Percentiles rank a stretch among this genome's conserved stretches.
These are phyloP conservation scores for Apodospora peruviana DNA, from an alignment of 495 filamentous ascomycete species.

Conservation along the genomic window DNA sequence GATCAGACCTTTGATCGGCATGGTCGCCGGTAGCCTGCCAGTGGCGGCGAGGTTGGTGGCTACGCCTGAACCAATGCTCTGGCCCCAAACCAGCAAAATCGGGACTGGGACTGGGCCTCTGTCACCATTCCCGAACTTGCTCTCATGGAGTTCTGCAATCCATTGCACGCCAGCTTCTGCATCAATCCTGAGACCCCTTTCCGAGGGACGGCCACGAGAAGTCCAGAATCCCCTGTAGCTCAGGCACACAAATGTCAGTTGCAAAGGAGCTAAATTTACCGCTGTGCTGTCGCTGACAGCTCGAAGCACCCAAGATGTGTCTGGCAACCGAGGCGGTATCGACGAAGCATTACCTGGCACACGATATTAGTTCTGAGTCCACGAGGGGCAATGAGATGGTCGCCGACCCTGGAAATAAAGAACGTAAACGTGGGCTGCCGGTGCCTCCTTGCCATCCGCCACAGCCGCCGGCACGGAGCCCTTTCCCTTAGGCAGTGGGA, in stretches of 20 bases:
- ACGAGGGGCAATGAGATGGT: background rate
- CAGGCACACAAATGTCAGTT: slow-evolving; percentile 56
- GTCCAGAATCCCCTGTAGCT: slow-evolving; percentile 81
- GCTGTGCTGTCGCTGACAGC: slow-evolving; percentile 30
- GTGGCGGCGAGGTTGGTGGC: slow-evolving; percentile 45
- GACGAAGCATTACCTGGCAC: slow-evolving; percentile 58
- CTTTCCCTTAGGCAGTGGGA: slow-evolving; percentile 12
- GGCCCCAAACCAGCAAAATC: slow-evolving; percentile 69
- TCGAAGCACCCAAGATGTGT: slow-evolving; percentile 53
- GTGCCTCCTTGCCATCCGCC: background rate
- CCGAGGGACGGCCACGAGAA: slow-evolving; percentile 61
- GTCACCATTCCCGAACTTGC: slow-evolving; percentile 11
- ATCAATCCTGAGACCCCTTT: slow-evolving; percentile 61
- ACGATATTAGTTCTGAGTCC: slow-evolving; percentile 22
- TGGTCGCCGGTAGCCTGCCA: slow-evolving; percentile 9
- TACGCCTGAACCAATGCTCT: slow-evolving; percentile 64
- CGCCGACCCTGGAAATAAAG: slow-evolving; percentile 55
- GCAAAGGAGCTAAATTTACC: slow-evolving; percentile 10
- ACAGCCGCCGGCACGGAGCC: background rate
- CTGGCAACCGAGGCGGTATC: slow-evolving; percentile 62
- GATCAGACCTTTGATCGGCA: slow-evolving; percentile 45
- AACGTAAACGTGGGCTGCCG: slow-evolving; percentile 34
- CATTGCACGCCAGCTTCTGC: slow-evolving; percentile 55
- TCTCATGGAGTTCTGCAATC: slow-evolving; percentile 37
- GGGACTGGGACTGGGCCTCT: slow-evolving; percentile 15